phyloP scores from a whole-genome alignment of 1,139 yeast genomes.

The Yamadazyma dushanensis region DNA sequence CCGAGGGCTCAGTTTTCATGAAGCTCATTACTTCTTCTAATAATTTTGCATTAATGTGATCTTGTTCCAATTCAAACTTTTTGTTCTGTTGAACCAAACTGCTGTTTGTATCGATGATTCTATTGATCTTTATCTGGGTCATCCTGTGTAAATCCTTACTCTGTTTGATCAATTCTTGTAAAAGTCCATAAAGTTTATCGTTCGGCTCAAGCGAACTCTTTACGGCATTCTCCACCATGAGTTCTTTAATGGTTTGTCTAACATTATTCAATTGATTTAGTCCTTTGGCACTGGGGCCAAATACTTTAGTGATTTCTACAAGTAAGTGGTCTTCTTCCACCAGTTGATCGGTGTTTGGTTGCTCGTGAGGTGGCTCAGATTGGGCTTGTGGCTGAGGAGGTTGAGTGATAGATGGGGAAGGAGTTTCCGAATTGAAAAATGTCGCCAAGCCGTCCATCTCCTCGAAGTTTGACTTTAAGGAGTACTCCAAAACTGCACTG shows the following conservation, averaged over 20 bases:
- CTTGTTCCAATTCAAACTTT: conserved; percentile 17
- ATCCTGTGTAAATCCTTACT: conserved; percentile 13
- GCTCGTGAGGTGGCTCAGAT: background rate
- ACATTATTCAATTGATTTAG: conserved; percentile 2
- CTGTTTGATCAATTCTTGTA: conserved; percentile 16
- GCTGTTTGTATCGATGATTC: conserved; percentile 17
- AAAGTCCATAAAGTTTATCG: conserved; percentile 5
- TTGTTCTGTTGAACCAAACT: conserved; percentile 16
- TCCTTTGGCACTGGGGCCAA: background rate
- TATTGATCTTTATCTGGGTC: conserved; percentile 14
- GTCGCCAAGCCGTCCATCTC: conserved; percentile 4
- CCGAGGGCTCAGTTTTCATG: too few species aligned
- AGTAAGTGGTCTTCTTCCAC: too few species aligned
- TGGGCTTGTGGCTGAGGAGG: background rate
- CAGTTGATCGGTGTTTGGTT: background rate
- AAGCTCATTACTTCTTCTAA: conserved; percentile 12
- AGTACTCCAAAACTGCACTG: conserved; percentile 13
- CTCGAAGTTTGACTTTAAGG: conserved; percentile 6
- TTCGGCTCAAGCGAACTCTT: background rate
- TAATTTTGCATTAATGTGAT: conserved; percentile 17
- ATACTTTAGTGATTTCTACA: too few species aligned
- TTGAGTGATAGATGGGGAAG: too few species aligned
- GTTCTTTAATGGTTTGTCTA: conserved; percentile 2
- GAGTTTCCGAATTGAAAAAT: background rate
- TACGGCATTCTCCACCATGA: background rate